Evolutionary conservation across 2,329 filamentous ascomycete species (phyloP).

Genomic region (Xylaria sp.): DNA sequence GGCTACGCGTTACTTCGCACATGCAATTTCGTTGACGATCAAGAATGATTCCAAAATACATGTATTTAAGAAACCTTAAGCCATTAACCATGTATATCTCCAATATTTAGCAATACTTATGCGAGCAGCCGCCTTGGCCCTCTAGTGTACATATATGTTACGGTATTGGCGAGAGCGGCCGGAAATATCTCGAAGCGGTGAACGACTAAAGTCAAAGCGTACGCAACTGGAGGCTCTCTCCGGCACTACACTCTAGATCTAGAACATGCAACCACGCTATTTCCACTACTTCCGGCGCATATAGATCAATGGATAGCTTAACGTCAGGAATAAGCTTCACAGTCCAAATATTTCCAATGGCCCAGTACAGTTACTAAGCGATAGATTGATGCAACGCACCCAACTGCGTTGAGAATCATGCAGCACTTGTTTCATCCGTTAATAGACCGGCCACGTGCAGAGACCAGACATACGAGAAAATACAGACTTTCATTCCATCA

Average conservation of each 20-base stretch:
- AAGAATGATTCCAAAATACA: not conserved
- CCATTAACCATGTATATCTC: conserved; percentile 1
- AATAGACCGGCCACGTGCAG: conserved; percentile 18
- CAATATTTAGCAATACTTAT: not conserved
- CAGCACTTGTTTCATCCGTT: conserved; percentile 21
- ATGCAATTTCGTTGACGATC: conserved; percentile 1
- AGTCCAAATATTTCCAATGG: not conserved
- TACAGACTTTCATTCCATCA: conserved; percentile 4
- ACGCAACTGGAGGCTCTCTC: not conserved
- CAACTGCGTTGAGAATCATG: conserved; percentile 19
- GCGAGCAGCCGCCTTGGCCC: not conserved
- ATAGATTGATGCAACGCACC: conserved; percentile 10
- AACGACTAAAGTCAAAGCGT: not conserved
- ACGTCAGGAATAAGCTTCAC: not conserved
- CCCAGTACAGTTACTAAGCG: conserved; percentile 8
- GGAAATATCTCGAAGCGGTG: not conserved
- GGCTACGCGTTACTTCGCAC: not conserved
- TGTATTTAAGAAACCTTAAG: not conserved
- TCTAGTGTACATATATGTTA: not conserved
- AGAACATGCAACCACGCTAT: not conserved
- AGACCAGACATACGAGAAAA: conserved; percentile 21
- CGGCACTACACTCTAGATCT: not conserved
- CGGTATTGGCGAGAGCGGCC: not conserved
- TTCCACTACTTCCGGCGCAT: conserved; percentile 9
- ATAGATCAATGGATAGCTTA: conserved; percentile 3